These are phyloP conservation scores for Fusarium keratoplasticum DNA, from an alignment of 2,329 filamentous ascomycete genomes.

Conservation along the genomic window DNA sequence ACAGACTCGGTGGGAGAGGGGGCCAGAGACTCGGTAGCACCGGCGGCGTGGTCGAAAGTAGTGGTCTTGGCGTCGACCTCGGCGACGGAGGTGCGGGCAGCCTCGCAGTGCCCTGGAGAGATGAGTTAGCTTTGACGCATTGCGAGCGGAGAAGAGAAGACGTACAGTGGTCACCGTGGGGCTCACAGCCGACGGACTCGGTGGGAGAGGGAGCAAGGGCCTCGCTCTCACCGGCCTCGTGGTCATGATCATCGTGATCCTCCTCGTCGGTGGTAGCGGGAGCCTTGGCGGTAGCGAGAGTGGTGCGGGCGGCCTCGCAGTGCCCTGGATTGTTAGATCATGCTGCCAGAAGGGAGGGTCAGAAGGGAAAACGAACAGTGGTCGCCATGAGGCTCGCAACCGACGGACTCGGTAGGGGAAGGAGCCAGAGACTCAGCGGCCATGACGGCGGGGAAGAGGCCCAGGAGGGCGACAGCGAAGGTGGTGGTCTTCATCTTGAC, in stretches of 20 bases:
- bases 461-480: constrained; percentile 37
- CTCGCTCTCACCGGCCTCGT: constrained; percentile 17
- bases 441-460: constrained; percentile 37
- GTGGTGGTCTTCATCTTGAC: constrained; percentile 42
- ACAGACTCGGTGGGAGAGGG: constrained; percentile 41
- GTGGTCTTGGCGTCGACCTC: constrained; percentile 10
- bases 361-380: constrained; percentile 4
- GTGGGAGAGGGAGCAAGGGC: constrained; percentile 34
- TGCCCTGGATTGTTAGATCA: constrained; percentile 8
- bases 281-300: background rate
- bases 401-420: constrained; percentile 37
- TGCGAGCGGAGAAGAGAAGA: background rate
- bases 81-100: constrained; percentile 13
- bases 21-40: background rate
- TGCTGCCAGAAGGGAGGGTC: no score
- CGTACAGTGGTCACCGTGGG: constrained; percentile 40
- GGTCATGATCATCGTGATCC: constrained; percentile 17
- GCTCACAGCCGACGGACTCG: constrained; percentile 40
- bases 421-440: constrained; percentile 34
- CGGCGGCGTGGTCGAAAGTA: constrained; percentile 6
- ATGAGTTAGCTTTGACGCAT: background rate
- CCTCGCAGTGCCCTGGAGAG: constrained; percentile 27
- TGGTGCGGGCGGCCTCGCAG: constrained; percentile 29
- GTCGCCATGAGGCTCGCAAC: constrained; percentile 31
- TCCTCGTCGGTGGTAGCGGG: constrained; percentile 17